Evolutionary conservation across 768 basidiomycete genomes (phyloP).

Genomic region (Holtermanniella nyarrowii): DNA sequence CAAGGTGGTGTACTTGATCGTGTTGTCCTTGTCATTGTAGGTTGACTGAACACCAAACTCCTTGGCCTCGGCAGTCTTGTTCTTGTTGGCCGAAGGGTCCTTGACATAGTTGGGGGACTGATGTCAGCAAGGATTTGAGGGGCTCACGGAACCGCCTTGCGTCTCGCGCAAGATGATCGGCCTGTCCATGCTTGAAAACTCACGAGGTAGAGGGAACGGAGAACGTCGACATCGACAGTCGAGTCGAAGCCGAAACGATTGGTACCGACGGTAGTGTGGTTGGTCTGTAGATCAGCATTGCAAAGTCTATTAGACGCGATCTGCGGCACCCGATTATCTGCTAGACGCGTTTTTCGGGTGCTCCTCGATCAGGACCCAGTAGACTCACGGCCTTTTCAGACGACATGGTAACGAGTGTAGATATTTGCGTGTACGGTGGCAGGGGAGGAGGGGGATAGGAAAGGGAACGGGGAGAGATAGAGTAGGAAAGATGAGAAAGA

Average conservation of each 20-base stretch:
- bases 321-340: no score
- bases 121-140: neutral
- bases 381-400: no score
- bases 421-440: no score
- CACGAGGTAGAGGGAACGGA: slow-evolving; percentile 74
- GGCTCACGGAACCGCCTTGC: neutral
- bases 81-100: slow-evolving; percentile 15
- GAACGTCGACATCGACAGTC: slow-evolving; percentile 63
- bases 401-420: no score
- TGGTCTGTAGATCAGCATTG: neutral
- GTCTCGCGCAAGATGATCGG: no score
- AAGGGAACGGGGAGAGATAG: no score
- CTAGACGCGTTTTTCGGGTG: no score
- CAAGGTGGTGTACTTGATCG: slow-evolving; percentile 85
- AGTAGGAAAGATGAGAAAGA: no score
- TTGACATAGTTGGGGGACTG: slow-evolving; percentile 35
- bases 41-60: slow-evolving; percentile 74
- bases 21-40: slow-evolving; percentile 63
- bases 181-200: no score
- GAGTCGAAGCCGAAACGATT: slow-evolving; percentile 83
- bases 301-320: no score
- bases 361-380: no score
- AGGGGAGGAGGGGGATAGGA: no score
- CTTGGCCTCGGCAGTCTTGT: slow-evolving; percentile 18
- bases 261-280: slow-evolving; percentile 57